These are phyloP conservation scores for Tylopilus vinaceipallidus DNA, from an alignment of 768 basidiomycete genomes.

Conservation along the genomic window DNA sequence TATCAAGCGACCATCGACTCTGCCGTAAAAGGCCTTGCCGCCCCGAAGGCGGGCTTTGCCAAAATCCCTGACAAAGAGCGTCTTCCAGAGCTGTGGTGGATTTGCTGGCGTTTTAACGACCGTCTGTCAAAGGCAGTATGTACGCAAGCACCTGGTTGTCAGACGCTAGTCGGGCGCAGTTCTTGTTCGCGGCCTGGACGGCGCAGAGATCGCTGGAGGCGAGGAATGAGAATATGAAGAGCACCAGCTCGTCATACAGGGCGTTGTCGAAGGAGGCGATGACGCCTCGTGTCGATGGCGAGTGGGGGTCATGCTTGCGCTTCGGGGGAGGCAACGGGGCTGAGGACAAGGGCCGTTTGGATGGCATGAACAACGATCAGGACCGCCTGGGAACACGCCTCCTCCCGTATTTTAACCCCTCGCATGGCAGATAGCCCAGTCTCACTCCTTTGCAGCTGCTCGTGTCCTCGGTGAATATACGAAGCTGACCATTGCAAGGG, in stretches of 20 bases:
- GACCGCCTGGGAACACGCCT: too few relatives aligned
- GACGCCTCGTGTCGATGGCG: conserved; percentile 11
- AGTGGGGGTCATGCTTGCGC: conserved; percentile 40
- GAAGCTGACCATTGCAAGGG: too few relatives aligned
- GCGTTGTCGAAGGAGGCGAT: conserved; percentile 48
- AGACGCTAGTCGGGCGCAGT: conserved; percentile 63
- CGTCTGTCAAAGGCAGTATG: neutral
- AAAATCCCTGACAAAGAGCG: conserved; percentile 59
- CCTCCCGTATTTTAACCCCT: too few relatives aligned
- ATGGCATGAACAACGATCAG: too few relatives aligned
- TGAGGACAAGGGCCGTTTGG: conserved; percentile 47
- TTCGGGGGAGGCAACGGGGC: conserved; percentile 55
- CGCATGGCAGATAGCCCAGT: too few relatives aligned
- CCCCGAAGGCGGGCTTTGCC: conserved; percentile 70
- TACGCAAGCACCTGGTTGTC: conserved; percentile 57
- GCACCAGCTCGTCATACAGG: conserved; percentile 73
- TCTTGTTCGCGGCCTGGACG: conserved; percentile 57
- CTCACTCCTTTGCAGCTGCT: too few relatives aligned
- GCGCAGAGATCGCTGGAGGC: conserved; percentile 66
- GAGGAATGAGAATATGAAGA: conserved; percentile 72
- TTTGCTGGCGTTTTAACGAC: conserved; percentile 22
- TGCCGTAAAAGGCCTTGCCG: conserved; percentile 55
- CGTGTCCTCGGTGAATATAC: too few relatives aligned
- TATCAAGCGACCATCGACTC: conserved; percentile 56
- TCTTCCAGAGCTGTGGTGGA: conserved; percentile 61